Evolutionary conservation across 495 filamentous ascomycete species (phyloP), one percentile per base, ranked within the genome.

Genomic region (Penicillium coprophilum): DNA sequence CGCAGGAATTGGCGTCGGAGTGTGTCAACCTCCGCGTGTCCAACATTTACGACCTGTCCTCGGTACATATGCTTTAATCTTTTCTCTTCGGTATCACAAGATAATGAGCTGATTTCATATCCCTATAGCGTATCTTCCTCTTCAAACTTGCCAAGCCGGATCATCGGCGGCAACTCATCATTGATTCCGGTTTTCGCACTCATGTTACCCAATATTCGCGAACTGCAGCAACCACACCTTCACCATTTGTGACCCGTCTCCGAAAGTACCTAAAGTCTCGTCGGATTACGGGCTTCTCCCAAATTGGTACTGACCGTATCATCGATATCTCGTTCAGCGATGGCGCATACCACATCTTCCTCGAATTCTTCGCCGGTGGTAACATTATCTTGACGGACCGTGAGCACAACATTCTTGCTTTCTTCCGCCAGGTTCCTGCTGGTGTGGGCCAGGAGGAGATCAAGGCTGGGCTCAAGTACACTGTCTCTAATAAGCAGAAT

Each of bases 301-400:
- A 98, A 69, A 81, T 98, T 50, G 94, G 92, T 34, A 96, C 92
- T 0, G 94, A 98, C 69, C 85, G 94, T 19, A 87, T 98, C 53
- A 88, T 98, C 52, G 91, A 96, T 65, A 82, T 97, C 51, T 82
- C 87, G 67, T 96, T 98, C 70, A 93, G 89, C 64, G 91, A 96
- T 76, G 93, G 94, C 19, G 79, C 82, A 58, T 97, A 93, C 66
- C 80, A 87, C 36, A 75, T 98, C 34, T 96, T 91, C 67, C 75
- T 98, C 38, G 94, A 98, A 72, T 98, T 98, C 74, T 98, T 94
- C 72, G 93, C 94, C 4, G 84, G 83, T n/a, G 94, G 94, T 32
- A 98, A 98, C 69, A 86, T 98, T 53, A 88, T 98, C 49, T 77
- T 98, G 48, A 95, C 92, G 3, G 90, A 97, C 65, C 77, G 80